These are phyloP conservation scores for Sugiyamaella novakii DNA, from an alignment of 1,139 yeast species.

Conservation along the genomic window DNA sequence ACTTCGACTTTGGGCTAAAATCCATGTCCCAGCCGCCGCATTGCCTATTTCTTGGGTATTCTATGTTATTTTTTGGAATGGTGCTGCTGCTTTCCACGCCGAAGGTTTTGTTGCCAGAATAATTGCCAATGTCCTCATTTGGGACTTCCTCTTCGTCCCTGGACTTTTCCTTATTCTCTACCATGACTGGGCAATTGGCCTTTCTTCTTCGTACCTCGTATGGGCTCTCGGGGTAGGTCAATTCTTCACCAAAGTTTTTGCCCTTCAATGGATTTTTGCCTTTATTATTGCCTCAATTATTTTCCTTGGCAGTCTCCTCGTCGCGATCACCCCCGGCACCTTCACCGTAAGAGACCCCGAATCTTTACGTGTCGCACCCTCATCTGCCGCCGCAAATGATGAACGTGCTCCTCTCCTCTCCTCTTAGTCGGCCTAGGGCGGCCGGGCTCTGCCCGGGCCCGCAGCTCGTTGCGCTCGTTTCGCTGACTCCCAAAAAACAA, in stretches of 20 bases:
- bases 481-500: no score
- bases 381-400: conserved; percentile 6
- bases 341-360: conserved; percentile 4
- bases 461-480: no score
- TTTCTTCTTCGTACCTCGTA: conserved; percentile 57
- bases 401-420: conserved; percentile 18
- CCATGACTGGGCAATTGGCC: conserved; percentile 73
- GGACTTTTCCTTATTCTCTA: conserved; percentile 56
- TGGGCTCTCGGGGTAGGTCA: conserved; percentile 73
- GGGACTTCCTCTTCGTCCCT: conserved; percentile 77
- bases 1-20: conserved; percentile 53
- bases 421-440: no score
- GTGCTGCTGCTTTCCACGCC: conserved; percentile 67
- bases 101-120: conserved; percentile 59
- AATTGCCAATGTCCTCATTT: conserved; percentile 69
- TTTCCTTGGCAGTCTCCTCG: conserved; percentile 51
- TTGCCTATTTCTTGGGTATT: conserved; percentile 75
- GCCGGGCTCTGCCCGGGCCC: no score
- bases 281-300: conserved; percentile 61
- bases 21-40: conserved; percentile 68
- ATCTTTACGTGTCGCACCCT: conserved; percentile 5
- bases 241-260: conserved; percentile 64
- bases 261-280: conserved; percentile 85
- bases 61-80: conserved; percentile 78
- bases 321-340: conserved; percentile 41